These are phyloP conservation scores for Reutealis trisperma DNA, from an alignment of 345 rosid species.

Conservation along the genomic window DNA sequence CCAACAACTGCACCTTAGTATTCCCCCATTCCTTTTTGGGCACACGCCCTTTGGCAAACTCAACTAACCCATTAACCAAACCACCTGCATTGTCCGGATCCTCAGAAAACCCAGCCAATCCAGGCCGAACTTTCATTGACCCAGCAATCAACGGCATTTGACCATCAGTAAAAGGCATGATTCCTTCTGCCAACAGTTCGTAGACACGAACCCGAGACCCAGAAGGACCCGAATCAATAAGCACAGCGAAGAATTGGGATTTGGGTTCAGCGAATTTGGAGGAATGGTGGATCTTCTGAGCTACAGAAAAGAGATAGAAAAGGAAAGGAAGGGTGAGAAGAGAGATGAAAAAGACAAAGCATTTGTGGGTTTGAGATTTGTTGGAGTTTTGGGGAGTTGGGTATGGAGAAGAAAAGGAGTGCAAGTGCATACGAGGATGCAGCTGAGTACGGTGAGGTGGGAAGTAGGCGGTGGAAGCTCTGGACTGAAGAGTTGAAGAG, in stretches of 20 bases:
- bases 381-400: background rate
- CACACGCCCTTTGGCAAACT: constrained; percentile 35
- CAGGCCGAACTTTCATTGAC: constrained; percentile 22
- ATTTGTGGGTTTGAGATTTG: constrained; percentile 23
- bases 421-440: constrained; percentile 50
- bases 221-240: constrained; percentile 30
- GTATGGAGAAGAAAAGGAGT: constrained; percentile 19
- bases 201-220: constrained; percentile 33
- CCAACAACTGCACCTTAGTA: constrained; percentile 38
- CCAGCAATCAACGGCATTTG: constrained; percentile 37
- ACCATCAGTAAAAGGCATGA: constrained; percentile 11
- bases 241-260: constrained; percentile 28
- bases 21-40: constrained; percentile 42
- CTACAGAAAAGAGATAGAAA: constrained; percentile 43
- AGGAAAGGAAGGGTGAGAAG: constrained; percentile 41
- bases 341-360: constrained; percentile 27
- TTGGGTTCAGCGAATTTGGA: constrained; percentile 37
- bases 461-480: constrained; percentile 37
- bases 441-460: constrained; percentile 56
- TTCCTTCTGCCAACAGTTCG: constrained; percentile 39
- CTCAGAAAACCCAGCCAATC: constrained; percentile 24
- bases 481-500: constrained; percentile 34
- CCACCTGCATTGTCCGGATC: constrained; percentile 26
- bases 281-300: constrained; percentile 42
- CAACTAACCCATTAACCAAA: constrained; percentile 31